A percentile compares a stretch with the other conserved stretches of the same genome.
phyloP scores from a whole-genome alignment of 1,284 basidiomycete species.

The Papiliotrema fonsecae region DNA sequence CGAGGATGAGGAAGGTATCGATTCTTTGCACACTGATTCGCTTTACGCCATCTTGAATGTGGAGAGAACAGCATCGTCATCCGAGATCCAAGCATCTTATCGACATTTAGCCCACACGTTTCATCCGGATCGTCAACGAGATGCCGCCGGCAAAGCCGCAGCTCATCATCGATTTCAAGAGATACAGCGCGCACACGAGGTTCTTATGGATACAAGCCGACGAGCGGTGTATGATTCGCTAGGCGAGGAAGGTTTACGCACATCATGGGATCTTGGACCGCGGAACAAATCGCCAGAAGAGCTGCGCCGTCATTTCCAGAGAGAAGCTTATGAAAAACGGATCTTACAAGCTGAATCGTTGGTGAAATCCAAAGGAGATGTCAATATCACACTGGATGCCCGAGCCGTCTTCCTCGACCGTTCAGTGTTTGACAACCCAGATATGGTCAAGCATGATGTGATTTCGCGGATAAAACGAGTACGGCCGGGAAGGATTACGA shows the following conservation, averaged over 20 bases:
- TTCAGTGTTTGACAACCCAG: constrained; percentile 32
- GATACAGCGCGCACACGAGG: constrained; percentile 46
- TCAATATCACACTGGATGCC: constrained; percentile 40
- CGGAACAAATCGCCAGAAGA: constrained; percentile 48
- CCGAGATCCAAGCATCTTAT: constrained; percentile 42
- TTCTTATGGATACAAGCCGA: constrained; percentile 50
- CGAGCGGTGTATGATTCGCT: constrained; percentile 54
- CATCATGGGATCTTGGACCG: constrained; percentile 50
- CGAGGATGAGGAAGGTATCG: constrained; percentile 4
- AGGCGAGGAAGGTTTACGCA: constrained; percentile 53
- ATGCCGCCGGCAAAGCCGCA: constrained; percentile 30
- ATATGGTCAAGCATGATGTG: constrained; percentile 28
- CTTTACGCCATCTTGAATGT: constrained; percentile 45
- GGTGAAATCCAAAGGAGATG: constrained; percentile 50
- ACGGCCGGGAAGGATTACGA: constrained; percentile 33
- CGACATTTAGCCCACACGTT: constrained; percentile 46
- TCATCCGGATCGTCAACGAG: constrained; percentile 54
- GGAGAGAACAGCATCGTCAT: constrained; percentile 27
- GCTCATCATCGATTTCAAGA: constrained; percentile 38
- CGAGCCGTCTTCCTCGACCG: constrained; percentile 40
- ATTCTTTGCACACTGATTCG: constrained; percentile 7
- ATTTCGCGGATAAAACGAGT: constrained; percentile 31
- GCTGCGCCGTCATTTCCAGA: constrained; percentile 49
- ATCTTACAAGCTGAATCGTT: constrained; percentile 50
- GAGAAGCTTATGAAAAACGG: constrained; percentile 46